phyloP scores from a whole-genome alignment of 106 monocot genomes.

The Vanilla planifolia region DNA sequence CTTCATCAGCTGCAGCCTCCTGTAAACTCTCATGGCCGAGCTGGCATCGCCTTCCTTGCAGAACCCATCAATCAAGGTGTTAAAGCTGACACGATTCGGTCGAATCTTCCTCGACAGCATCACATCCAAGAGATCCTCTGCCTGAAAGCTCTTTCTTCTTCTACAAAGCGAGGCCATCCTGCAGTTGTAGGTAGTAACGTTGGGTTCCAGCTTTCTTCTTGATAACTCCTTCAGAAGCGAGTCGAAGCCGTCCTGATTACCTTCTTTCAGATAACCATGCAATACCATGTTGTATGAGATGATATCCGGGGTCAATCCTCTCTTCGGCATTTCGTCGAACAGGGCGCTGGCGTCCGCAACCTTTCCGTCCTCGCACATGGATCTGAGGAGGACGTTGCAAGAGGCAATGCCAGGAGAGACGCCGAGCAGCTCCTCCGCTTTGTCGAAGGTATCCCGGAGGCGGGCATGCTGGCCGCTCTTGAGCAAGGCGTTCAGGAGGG shows the following conservation, averaged over 20 bases:
- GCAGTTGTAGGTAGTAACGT: constrained; percentile 46
- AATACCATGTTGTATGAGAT: constrained; percentile 46
- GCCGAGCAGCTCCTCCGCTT: constrained; percentile 12
- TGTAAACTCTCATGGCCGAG: constrained; percentile 38
- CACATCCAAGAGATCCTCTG: constrained; percentile 58
- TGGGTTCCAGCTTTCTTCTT: constrained; percentile 22
- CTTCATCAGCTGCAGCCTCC: constrained; percentile 29
- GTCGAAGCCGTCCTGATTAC: constrained; percentile 29
- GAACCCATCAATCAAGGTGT: constrained; percentile 41
- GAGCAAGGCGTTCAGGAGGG: constrained; percentile 49
- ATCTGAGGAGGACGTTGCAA: constrained; percentile 39
- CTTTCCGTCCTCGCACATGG: constrained; percentile 23
- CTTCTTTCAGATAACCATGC: constrained; percentile 43
- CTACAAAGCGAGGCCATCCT: constrained; percentile 38
- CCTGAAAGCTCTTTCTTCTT: constrained; percentile 33
- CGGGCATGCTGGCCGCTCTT: constrained; percentile 25
- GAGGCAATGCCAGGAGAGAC: constrained; percentile 33
- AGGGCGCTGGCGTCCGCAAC: constrained; percentile 25
- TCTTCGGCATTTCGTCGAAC: constrained; percentile 49
- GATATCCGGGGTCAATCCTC: constrained; percentile 34
- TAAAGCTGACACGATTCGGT: constrained; percentile 44
- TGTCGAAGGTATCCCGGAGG: constrained; percentile 26
- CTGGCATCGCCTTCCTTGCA: constrained; percentile 46
- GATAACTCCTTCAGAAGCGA: constrained; percentile 34
- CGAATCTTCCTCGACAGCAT: constrained; percentile 36